Evolutionary conservation across 2,329 filamentous ascomycete species (phyloP).

Genomic region (Fusarium bulbicola): DNA sequence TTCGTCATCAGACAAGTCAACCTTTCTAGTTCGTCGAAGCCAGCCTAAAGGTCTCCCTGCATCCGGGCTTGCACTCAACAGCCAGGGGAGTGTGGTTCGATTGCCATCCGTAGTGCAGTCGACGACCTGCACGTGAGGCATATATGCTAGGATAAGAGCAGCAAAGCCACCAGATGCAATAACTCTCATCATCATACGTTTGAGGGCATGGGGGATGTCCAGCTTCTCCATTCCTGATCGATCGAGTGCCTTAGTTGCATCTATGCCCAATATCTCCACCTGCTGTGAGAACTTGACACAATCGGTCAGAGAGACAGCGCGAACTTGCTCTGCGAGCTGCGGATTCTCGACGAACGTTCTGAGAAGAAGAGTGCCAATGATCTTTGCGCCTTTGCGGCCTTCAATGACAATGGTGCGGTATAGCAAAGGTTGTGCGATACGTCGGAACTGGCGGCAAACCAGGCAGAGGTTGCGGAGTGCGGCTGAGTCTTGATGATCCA

Average conservation of each 20-base stretch:
- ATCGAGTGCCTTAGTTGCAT: not conserved
- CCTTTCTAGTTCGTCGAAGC: not conserved
- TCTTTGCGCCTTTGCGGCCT: not conserved
- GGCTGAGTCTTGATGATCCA: not conserved
- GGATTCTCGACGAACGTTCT: not conserved
- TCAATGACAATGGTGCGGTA: not conserved
- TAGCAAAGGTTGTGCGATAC: not conserved
- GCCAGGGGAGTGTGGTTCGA: not conserved
- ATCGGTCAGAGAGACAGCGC: not conserved
- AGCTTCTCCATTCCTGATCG: not conserved
- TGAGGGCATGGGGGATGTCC: not conserved
- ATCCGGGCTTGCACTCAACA: not conserved
- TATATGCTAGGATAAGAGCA: not conserved
- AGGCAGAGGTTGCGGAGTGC: constrained; percentile 3
- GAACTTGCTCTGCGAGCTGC: not conserved
- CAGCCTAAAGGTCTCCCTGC: not conserved
- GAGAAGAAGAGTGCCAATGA: not conserved
- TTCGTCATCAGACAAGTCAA: not conserved
- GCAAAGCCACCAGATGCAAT: not conserved
- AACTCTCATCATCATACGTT: rapidly evolving
- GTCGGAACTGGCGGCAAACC: constrained; percentile 5
- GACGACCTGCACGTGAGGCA: not conserved
- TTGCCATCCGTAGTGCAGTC: not conserved
- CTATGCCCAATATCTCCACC: not conserved
- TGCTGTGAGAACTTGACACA: rapidly evolving